A percentile compares a stretch with the other conserved stretches of the same genome.
Conservation (phyloP, 2,329 filamentous ascomycete genomes). For the Epichloe gansuensis region DNA sequence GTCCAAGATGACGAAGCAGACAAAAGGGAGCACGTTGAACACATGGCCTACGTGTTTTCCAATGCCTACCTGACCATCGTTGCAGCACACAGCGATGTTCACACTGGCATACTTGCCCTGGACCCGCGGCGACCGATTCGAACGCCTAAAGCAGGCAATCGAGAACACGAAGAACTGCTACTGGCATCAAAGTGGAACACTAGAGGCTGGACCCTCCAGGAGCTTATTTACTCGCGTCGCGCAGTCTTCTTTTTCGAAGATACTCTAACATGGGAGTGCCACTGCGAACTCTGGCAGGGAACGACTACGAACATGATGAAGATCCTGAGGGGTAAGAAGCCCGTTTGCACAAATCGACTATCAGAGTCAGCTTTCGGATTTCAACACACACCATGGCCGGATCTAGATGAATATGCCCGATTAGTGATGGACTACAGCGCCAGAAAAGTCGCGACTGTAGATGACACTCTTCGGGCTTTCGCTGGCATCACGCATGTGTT, state of each 20-base stretch:
- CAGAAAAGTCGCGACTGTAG: conserved; percentile 24
- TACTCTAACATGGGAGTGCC: conserved; percentile 31
- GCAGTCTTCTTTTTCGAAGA: conserved; percentile 32
- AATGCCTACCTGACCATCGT: conserved; percentile 33
- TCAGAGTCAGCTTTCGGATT: conserved; percentile 23
- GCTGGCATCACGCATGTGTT: conserved; percentile 29
- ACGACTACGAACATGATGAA: conserved; percentile 19
- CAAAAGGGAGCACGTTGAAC: conserved; percentile 25
- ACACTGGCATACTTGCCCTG: conserved; percentile 24
- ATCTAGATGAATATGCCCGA: conserved; percentile 31
- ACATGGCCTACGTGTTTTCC: conserved; percentile 33
- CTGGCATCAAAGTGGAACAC: conserved; percentile 25
- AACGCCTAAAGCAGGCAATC: conserved; percentile 13
- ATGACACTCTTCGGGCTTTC: conserved; percentile 31
- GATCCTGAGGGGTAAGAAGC: conserved; percentile 18
- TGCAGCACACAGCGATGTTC: conserved; percentile 27
- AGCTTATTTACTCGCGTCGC: conserved; percentile 29
- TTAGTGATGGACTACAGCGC: conserved; percentile 31
- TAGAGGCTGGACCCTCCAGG: conserved; percentile 31
- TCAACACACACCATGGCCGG: conserved; percentile 30
- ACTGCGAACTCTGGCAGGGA: conserved; percentile 30
- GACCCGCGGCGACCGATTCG: conserved; percentile 20
- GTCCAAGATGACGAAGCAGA: conserved; percentile 30
- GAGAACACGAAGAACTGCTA: conserved; percentile 26
- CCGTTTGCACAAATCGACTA: conserved; percentile 21